Evolutionary conservation across 192 early-diverging fungal genomes (phyloP), one percentile per base, ranked within the genome.

Genomic region (Nowakowskiella sp.): DNA sequence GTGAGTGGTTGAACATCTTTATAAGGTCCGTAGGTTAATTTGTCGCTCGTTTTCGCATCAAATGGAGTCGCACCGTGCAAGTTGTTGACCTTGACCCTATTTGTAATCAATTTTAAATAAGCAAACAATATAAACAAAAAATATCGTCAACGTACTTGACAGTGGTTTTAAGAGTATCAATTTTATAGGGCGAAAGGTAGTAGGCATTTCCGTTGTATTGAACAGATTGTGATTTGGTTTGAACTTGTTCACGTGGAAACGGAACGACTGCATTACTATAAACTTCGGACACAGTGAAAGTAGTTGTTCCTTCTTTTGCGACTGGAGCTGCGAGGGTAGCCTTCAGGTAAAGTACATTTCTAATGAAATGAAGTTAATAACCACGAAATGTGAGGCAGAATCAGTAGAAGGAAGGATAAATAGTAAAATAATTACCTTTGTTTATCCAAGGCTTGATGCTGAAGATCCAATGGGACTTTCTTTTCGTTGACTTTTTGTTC

Each of bases 21-120:
- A 58, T 76, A 91, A 0, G 88, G 85, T 7, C 89, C 92, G 60
- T 91, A 89, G 3, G 73, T 69, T 8, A 94, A 70, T 21, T 68
- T 65, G 43, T 80, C 77, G 21, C 74, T 77, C 45, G 61, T 64
- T 53, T 72, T 64, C 10, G 57, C 53, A 13, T 75, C 55, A 8
- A 62, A 60, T 24, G 36, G 23, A 4, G 66, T 43, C 10, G 55
- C 49, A 0, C 23, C 34, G 21, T 51, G 51, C 34, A 61, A 59
- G n/a, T 53, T 36, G 39, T 68, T 70, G 47, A 60, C 67, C 13
- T 68, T 66, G 7, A 74, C 50, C 16, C 76, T 49, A 22, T 51
- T 57, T 13, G 10, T 47, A 34, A 13, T n/a, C n/a, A 47, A 28
- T 13, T 28, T 47, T 13, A 13, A 47, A 47, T 47, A 47, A 27